Evolutionary conservation across 2,329 filamentous ascomycete species (phyloP).

Genomic region (Xylariales sp.): DNA sequence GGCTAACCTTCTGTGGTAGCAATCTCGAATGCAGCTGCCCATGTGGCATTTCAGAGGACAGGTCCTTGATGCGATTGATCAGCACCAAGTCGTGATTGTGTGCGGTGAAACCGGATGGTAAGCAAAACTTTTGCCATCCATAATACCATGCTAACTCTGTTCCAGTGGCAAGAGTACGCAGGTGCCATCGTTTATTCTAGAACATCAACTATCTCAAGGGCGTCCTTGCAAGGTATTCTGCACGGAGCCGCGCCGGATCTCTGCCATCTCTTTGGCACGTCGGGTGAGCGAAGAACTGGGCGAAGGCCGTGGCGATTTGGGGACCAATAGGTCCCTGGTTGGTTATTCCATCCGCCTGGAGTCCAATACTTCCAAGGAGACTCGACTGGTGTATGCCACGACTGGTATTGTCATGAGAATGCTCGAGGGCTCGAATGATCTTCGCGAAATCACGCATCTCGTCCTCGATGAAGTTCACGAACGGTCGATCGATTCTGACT

Average conservation of each 20-base stretch:
- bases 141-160: constrained; percentile 14
- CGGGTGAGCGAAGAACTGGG: constrained; percentile 94
- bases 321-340: constrained; percentile 76
- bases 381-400: constrained; percentile 83
- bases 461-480: constrained; percentile 98
- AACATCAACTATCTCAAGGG: constrained; percentile 78
- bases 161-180: constrained; percentile 87
- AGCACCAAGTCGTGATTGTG: constrained; percentile 82
- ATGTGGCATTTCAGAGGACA: constrained; percentile 82
- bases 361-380: constrained; percentile 76
- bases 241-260: constrained; percentile 92
- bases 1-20: too few species aligned
- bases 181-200: constrained; percentile 88
- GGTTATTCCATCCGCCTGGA: constrained; percentile 94
- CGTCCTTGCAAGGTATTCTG: constrained; percentile 88
- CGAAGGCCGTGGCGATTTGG: constrained; percentile 75
- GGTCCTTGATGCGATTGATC: constrained; percentile 71
- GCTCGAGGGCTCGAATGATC: constrained; percentile 82
- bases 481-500: constrained; percentile 93
- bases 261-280: constrained; percentile 86
- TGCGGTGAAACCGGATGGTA: constrained; percentile 93
- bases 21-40: constrained; percentile 72
- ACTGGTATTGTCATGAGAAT: constrained; percentile 95
- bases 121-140: constrained; percentile 12
- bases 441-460: constrained; percentile 86